These are phyloP conservation scores for Colletotrichum camelliae DNA, from an alignment of 2,329 filamentous ascomycete genomes.

Conservation along the genomic window DNA sequence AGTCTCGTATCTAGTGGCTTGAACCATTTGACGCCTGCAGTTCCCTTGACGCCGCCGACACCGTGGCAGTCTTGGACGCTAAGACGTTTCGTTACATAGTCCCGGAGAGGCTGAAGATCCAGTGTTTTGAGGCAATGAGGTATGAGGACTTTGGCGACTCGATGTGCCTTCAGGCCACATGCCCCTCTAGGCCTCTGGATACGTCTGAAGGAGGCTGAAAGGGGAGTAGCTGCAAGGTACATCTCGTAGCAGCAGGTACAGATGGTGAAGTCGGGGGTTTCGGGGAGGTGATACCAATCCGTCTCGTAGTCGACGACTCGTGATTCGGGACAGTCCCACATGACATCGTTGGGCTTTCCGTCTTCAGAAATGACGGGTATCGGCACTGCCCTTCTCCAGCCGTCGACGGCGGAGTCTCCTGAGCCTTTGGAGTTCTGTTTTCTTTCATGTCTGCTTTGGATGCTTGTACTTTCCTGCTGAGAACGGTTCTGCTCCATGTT, in stretches of 20 bases:
- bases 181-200: conserved; percentile 26
- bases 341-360: conserved; percentile 27
- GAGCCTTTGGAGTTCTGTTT: neutral
- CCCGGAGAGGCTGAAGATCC: conserved; percentile 27
- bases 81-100: conserved; percentile 32
- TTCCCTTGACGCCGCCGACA: conserved; percentile 10
- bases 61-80: conserved; percentile 34
- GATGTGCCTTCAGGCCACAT: conserved; percentile 35
- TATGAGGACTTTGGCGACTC: conserved; percentile 39
- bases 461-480: neutral
- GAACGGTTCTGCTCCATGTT: neutral
- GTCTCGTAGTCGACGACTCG: conserved; percentile 32
- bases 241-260: conserved; percentile 48
- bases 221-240: conserved; percentile 34
- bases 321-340: conserved; percentile 32
- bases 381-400: neutral
- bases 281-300: conserved; percentile 35
- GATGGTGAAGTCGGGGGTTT: conserved; percentile 35
- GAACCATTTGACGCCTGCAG: conserved; percentile 35
- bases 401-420: neutral
- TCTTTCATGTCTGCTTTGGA: neutral
- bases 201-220: conserved; percentile 34
- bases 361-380: neutral
- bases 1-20: neutral
- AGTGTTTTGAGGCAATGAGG: conserved; percentile 32